Evolutionary conservation across 495 filamentous ascomycete species (phyloP).

Genomic region (Hyaloscypha bicolor): DNA sequence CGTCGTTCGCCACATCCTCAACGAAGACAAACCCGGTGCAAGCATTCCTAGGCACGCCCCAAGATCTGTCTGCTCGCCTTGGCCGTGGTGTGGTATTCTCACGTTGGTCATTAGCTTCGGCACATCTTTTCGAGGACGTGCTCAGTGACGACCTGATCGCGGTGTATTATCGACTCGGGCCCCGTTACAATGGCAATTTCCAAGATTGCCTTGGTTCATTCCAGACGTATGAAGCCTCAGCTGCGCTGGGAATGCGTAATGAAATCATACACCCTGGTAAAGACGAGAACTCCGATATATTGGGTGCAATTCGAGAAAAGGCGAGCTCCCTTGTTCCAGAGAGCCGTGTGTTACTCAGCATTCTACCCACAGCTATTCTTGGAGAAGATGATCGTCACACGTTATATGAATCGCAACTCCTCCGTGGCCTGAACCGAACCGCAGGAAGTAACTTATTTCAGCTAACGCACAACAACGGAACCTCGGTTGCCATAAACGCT

Average conservation of each 20-base stretch:
- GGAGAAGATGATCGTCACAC: constrained; percentile 70
- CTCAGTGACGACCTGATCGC: constrained; percentile 91
- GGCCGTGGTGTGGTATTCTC: constrained; percentile 76
- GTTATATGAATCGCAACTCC: constrained; percentile 71
- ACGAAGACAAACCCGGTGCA: constrained; percentile 70
- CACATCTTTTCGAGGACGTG: constrained; percentile 84
- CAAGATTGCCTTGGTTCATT: constrained; percentile 96
- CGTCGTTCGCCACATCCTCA: constrained; percentile 55
- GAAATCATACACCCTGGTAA: constrained; percentile 90
- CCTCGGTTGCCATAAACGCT: constrained; percentile 83
- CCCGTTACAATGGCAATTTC: constrained; percentile 91
- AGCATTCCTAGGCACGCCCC: constrained; percentile 91
- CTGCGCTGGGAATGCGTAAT: constrained; percentile 85
- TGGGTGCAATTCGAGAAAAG: constrained; percentile 80
- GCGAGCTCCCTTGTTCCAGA: constrained; percentile 82
- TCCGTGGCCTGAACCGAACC: constrained; percentile 73
- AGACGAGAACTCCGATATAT: constrained; percentile 89
- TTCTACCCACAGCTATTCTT: constrained; percentile 76
- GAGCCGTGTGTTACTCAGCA: constrained; percentile 78
- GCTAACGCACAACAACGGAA: constrained; percentile 70
- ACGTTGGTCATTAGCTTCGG: constrained; percentile 85
- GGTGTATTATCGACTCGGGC: constrained; percentile 86
- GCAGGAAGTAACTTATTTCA: constrained; percentile 73
- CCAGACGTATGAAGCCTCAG: constrained; percentile 95
- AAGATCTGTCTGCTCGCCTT: constrained; percentile 80